phyloP scores from a whole-genome alignment of 768 basidiomycete species.

The Pleurotus pulmonarius region DNA sequence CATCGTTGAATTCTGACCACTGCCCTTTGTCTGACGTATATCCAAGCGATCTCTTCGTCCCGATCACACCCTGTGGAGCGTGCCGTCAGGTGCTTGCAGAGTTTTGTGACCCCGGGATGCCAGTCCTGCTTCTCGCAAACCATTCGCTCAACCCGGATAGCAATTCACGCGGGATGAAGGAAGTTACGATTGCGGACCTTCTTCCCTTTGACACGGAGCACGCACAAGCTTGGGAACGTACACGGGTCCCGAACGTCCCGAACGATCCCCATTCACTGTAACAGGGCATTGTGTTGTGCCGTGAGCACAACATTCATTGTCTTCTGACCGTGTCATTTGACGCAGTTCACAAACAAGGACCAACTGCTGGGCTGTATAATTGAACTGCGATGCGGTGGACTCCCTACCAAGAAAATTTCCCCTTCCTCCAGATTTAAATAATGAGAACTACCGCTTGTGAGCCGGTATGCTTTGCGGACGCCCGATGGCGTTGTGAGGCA shows the following conservation, averaged over 20 bases:
- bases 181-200: not conserved
- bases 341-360: too few relatives aligned
- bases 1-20: not conserved
- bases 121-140: not conserved
- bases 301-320: not conserved
- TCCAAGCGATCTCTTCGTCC: not conserved
- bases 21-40: not conserved
- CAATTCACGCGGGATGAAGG: not conserved
- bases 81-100: slow-evolving; percentile 1
- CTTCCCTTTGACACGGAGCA: not conserved
- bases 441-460: too few relatives aligned
- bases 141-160: not conserved
- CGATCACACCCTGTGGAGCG: not conserved
- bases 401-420: too few relatives aligned
- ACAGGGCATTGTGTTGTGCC: not conserved
- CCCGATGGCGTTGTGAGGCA: too few relatives aligned
- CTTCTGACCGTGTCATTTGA: too few relatives aligned
- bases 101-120: slow-evolving; percentile 1
- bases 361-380: too few relatives aligned
- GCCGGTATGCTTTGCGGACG: too few relatives aligned
- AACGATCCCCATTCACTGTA: too few relatives aligned
- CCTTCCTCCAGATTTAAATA: too few relatives aligned
- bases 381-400: too few relatives aligned
- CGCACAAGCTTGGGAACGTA: not conserved
- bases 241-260: not conserved